phyloP scores from a whole-genome alignment of 2,329 filamentous ascomycete genomes.

The Colletotrichum cuscutae region DNA sequence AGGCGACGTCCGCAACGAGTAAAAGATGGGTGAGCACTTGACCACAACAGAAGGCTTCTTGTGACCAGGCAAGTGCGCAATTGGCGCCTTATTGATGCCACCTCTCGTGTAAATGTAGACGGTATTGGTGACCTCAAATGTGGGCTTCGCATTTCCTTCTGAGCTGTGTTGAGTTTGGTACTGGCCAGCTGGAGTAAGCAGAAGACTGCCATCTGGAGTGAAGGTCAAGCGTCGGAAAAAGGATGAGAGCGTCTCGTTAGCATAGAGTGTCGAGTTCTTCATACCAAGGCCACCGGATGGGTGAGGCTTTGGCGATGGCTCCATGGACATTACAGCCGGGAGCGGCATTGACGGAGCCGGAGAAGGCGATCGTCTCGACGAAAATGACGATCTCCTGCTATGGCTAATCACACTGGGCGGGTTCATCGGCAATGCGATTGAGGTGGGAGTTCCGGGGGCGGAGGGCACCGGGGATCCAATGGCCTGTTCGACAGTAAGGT shows the following conservation, averaged over 20 bases:
- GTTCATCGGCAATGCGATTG: constrained; percentile 93
- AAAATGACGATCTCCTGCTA: constrained; percentile 83
- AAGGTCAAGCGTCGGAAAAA: constrained; percentile 96
- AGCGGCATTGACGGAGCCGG: constrained; percentile 93
- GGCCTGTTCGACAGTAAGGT: constrained; percentile 66
- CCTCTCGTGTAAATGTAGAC: constrained; percentile 98
- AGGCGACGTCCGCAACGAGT: constrained; percentile 77
- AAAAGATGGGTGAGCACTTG: constrained; percentile 90
- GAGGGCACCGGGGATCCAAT: constrained; percentile 88
- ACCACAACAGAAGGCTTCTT: constrained; percentile 98
- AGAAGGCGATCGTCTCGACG: constrained; percentile 86
- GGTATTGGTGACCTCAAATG: constrained; percentile 92
- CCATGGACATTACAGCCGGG: constrained; percentile 94
- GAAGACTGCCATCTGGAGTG: constrained; percentile 91
- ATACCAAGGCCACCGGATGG: constrained; percentile 70
- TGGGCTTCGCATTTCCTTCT: constrained; percentile 75
- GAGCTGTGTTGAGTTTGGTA: constrained; percentile 83
- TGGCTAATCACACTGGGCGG: constrained; percentile 81
- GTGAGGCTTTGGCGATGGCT: constrained; percentile 84
- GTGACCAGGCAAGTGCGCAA: constrained; percentile 94
- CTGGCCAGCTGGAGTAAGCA: constrained; percentile 94
- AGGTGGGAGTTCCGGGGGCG: constrained; percentile 92
- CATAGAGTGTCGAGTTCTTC: constrained; percentile 90
- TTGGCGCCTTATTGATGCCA: constrained; percentile 94
- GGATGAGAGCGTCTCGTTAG: constrained; percentile 95